Conservation (phyloP, 1,284 basidiomycete genomes). For the Pulveroboletus sp. region DNA sequence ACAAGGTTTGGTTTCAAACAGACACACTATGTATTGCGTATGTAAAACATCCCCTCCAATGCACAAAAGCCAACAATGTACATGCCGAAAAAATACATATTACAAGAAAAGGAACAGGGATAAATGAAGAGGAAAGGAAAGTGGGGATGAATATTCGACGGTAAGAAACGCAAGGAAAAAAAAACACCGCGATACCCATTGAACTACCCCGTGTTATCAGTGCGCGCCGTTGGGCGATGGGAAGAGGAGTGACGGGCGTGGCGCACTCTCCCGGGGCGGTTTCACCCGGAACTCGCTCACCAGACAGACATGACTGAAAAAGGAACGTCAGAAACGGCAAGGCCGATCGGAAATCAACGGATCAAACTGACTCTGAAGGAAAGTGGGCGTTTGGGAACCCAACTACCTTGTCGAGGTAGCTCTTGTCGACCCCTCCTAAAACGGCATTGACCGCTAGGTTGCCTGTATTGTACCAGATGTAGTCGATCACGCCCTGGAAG, state of each 20-base stretch:
- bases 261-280: slow-evolving; percentile 52
- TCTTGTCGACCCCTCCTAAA: slow-evolving; percentile 84
- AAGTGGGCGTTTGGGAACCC: slow-evolving; percentile 98
- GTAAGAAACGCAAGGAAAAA: background rate
- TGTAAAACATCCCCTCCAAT: slow-evolving; percentile 25
- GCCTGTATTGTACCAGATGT: slow-evolving; percentile 87
- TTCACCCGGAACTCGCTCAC: slow-evolving; percentile 75
- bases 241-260: slow-evolving; percentile 38
- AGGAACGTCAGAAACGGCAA: slow-evolving; percentile 13
- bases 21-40: slow-evolving; percentile 23
- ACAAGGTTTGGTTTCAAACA: slow-evolving; percentile 19
- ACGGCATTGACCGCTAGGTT: slow-evolving; percentile 85
- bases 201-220: slow-evolving; percentile 6
- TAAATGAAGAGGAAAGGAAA: slow-evolving; percentile 30
- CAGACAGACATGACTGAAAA: slow-evolving; percentile 63
- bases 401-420: slow-evolving; percentile 88
- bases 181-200: slow-evolving; percentile 3
- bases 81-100: slow-evolving; percentile 31
- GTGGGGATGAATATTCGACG: slow-evolving; percentile 14
- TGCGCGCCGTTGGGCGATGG: slow-evolving; percentile 26
- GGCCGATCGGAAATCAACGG: slow-evolving; percentile 8
- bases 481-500: slow-evolving; percentile 86
- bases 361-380: slow-evolving; percentile 83
- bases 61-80: slow-evolving; percentile 28
- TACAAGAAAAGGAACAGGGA: slow-evolving; percentile 34